Evolutionary conservation across 306 rosid species (phyloP).

Genomic region (Lupinus albus): DNA sequence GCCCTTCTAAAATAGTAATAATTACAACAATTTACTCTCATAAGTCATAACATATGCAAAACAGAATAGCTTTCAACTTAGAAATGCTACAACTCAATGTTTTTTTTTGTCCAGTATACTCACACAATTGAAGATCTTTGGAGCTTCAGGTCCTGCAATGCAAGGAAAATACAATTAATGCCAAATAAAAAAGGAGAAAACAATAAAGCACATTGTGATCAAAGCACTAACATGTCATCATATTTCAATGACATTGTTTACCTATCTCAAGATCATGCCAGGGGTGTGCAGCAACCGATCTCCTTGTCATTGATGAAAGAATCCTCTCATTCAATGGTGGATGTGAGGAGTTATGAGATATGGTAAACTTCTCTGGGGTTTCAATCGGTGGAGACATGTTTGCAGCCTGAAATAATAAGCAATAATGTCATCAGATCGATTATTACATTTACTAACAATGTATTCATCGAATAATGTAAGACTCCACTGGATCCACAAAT

Average conservation of each 20-base stretch:
- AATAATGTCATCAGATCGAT: conserved; percentile 16
- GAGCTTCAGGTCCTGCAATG: conserved; percentile 89
- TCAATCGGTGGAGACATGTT: conserved; percentile 78
- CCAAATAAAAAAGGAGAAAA: conserved; percentile 8
- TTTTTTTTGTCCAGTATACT: conserved; percentile 42
- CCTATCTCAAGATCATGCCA: conserved; percentile 99
- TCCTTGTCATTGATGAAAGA: conserved; percentile 90
- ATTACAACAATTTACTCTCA: conserved; percentile 23
- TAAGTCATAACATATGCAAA: background rate
- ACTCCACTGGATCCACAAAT: too few relatives aligned
- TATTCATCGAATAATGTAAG: too few relatives aligned
- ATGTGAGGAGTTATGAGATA: conserved; percentile 40
- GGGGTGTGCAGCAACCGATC: conserved; percentile 96
- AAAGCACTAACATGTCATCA: background rate
- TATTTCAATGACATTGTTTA: conserved; percentile 34
- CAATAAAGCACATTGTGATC: background rate
- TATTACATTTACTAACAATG: too few relatives aligned
- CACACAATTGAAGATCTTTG: conserved; percentile 87
- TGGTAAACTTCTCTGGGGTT: conserved; percentile 51
- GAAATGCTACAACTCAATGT: background rate
- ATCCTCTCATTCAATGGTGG: conserved; percentile 97
- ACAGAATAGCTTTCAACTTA: background rate
- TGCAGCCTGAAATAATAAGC: conserved; percentile 42
- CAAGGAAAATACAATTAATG: conserved; percentile 23
- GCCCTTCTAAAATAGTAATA: background rate